A percentile compares a stretch with the other conserved stretches of the same genome.
These are phyloP conservation scores for Picochlorum sp. DNA, from an alignment of 139 green algal genomes.

Conservation along the genomic window DNA sequence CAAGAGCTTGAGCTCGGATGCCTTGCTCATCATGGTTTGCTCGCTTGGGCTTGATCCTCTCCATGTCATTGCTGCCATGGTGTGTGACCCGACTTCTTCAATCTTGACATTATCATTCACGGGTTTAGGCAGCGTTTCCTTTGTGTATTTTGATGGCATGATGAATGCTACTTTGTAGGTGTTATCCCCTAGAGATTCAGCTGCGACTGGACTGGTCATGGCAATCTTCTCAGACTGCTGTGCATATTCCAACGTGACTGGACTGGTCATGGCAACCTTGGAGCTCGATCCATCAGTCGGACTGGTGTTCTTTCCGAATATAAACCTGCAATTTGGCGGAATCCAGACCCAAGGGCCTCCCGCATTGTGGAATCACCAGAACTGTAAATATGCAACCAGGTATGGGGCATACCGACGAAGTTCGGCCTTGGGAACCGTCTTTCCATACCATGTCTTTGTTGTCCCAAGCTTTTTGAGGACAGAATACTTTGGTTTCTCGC, in stretches of 20 bases:
- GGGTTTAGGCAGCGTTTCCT: constrained; percentile 43
- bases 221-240: constrained; percentile 18
- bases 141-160: constrained; percentile 55
- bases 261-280: constrained; percentile 56
- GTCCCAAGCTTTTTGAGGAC: constrained; percentile 28
- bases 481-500: constrained; percentile 47
- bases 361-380: constrained; percentile 22
- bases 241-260: constrained; percentile 37
- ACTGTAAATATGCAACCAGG: constrained; percentile 40
- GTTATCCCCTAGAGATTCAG: constrained; percentile 11
- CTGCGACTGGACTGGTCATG: constrained; percentile 29
- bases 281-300: not conserved
- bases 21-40: constrained; percentile 9
- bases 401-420: constrained; percentile 39
- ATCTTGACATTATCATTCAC: constrained; percentile 38
- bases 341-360: constrained; percentile 24
- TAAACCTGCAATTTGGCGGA: constrained; percentile 49
- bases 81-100: constrained; percentile 32
- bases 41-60: constrained; percentile 23
- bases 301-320: constrained; percentile 54
- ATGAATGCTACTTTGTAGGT: constrained; percentile 45
- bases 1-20: constrained; percentile 22
- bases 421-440: constrained; percentile 5
- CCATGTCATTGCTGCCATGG: constrained; percentile 43
- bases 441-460: constrained; percentile 9